A percentile compares a stretch with the other conserved stretches of the same genome.
Evolutionary conservation across 2,329 filamentous ascomycete genomes (phyloP).

Genomic region (Scytalidium sp.): DNA sequence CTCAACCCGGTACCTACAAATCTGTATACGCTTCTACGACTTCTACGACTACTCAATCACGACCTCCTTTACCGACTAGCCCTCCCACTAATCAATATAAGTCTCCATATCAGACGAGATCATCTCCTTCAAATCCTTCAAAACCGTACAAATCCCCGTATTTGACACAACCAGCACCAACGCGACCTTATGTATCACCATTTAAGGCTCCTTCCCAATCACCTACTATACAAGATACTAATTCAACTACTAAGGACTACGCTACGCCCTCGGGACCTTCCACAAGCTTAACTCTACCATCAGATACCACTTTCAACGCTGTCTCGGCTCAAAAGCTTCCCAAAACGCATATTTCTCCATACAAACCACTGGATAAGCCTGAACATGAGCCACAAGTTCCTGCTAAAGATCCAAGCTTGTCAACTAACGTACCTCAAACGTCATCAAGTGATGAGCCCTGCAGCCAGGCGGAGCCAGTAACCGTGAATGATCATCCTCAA

Average conservation of each 20-base stretch:
- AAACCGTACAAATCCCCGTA: conserved; percentile 6
- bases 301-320: neutral
- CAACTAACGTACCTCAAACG: neutral
- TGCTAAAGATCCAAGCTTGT: neutral
- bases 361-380: neutral
- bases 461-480: neutral
- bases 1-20: neutral
- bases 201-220: neutral
- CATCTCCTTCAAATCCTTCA: conserved; percentile 1
- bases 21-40: neutral
- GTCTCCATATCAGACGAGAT: conserved; percentile 2
- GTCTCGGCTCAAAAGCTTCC: neutral
- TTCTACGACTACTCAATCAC: neutral
- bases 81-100: conserved; percentile 1
- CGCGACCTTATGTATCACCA: neutral
- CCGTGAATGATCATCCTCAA: neutral
- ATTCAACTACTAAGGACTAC: neutral
- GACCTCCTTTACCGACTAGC: neutral
- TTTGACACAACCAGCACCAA: neutral
- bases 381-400: no score
- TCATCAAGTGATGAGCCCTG: neutral
- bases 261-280: neutral
- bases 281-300: neutral
- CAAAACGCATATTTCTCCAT: neutral
- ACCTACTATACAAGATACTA: neutral